Evolutionary conservation across 2,329 filamentous ascomycete species (phyloP).

Genomic region (Fusarium sp.): DNA sequence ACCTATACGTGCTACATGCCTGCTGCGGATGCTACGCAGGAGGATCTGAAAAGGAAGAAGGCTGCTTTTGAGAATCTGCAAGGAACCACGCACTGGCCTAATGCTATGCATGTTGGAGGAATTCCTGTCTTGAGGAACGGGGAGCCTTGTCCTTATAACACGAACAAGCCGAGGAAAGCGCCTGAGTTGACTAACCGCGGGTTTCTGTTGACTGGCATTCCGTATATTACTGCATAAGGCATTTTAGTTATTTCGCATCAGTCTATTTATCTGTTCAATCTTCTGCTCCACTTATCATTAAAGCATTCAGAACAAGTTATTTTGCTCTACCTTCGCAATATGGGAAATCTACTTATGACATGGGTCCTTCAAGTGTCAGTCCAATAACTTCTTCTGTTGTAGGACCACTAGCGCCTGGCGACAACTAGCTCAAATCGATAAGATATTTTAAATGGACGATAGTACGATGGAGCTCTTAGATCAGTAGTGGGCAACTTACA

Average conservation of each 20-base stretch:
- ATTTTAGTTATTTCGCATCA: background rate
- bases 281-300: rapidly evolving
- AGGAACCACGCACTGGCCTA: slow-evolving; percentile 7
- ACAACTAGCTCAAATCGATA: too few species aligned
- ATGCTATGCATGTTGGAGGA: slow-evolving; percentile 13
- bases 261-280: rapidly evolving
- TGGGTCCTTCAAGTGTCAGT: too few species aligned
- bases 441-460: too few species aligned
- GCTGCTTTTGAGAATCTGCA: slow-evolving; percentile 1
- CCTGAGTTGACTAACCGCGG: background rate
- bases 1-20: slow-evolving; percentile 19
- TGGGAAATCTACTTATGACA: too few species aligned
- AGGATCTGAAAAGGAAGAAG: slow-evolving; percentile 17
- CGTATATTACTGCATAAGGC: background rate
- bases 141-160: slow-evolving; percentile 15
- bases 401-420: rapidly evolving
- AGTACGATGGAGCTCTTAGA: too few species aligned
- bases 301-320: background rate
- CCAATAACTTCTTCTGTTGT: too few species aligned
- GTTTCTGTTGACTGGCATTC: background rate
- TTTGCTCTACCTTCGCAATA: too few species aligned
- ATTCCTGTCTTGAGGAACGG: slow-evolving; percentile 6
- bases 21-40: background rate
- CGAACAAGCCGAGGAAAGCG: background rate
- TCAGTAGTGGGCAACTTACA: too few species aligned